Evolutionary conservation across 192 early-diverging fungal species (phyloP), one percentile per base, ranked within the genome.

Genomic region (Paraglomus occultum): DNA sequence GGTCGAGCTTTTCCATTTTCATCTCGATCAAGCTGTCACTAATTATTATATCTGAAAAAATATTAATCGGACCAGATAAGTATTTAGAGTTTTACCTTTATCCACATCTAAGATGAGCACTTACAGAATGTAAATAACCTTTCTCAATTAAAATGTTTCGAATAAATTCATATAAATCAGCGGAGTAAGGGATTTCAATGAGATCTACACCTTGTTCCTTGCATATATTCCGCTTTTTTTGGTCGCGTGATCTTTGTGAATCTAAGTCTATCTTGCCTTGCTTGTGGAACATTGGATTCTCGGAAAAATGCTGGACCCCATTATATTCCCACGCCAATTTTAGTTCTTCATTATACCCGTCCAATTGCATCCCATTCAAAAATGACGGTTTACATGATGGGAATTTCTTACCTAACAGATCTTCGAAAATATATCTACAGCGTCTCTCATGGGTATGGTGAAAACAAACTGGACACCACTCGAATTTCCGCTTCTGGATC

Each of bases 71-170:
- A n/a, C n/a, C n/a, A n/a, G n/a, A n/a, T n/a, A n/a, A n/a, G n/a
- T n/a, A n/a, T n/a, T n/a, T n/a, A n/a, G n/a, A n/a, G n/a, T n/a
- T n/a, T n/a, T n/a, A n/a, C n/a, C n/a, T n/a, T n/a, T n/a, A n/a
- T n/a, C n/a, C n/a, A n/a, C n/a, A n/a, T n/a, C n/a, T n/a, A n/a
- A n/a, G n/a, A n/a, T n/a, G n/a, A n/a, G n/a, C n/a, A n/a, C n/a
- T n/a, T n/a, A n/a, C n/a, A n/a, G n/a, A n/a, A n/a, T 55, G 53
- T 55, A 55, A 55, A 55, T 55, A 55, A 55, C 60, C 60, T 62
- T 62, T 62, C 14, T 62, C 42, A 15, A 62, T 40, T n/a, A 62
- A 15, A 11, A 4, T 44, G 31, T 44, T 31, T 6, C 14, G n/a
- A 11, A 62, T 62, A 61, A 38, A 55, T 18, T 18, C 6, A 1